Conservation (phyloP, 2,329 filamentous ascomycete genomes). For the Fusarium mundagurra region DNA sequence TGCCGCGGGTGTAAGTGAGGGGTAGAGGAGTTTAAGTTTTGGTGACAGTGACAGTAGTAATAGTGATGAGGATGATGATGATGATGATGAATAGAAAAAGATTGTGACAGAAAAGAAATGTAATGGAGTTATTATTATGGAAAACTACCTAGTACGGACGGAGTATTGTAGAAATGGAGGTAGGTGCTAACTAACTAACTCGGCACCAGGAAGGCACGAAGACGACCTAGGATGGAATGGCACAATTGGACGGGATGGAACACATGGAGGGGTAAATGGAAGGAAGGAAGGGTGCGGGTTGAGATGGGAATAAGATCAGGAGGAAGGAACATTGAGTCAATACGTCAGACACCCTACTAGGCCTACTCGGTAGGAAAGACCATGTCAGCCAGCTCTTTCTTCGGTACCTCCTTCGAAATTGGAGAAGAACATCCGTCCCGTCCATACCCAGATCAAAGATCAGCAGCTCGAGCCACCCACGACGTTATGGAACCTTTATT, state of each 20-base stretch:
- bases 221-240: neutral
- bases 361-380: too few species aligned
- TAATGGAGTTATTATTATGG: conserved; percentile 15
- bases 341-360: neutral
- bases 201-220: neutral
- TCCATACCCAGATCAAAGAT: neutral
- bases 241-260: conserved; percentile 3
- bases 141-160: conserved; percentile 4
- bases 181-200: conserved; percentile 22
- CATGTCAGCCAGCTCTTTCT: neutral
- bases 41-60: neutral
- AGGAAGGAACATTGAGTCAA: neutral
- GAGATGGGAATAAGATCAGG: neutral
- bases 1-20: neutral
- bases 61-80: neutral
- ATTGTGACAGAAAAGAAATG: conserved; percentile 16
- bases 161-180: conserved; percentile 13
- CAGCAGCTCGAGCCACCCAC: neutral
- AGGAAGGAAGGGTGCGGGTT: conserved; percentile 5
- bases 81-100: conserved; percentile 17
- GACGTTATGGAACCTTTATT: neutral
- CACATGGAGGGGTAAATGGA: conserved; percentile 25
- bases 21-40: neutral
- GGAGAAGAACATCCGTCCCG: neutral
- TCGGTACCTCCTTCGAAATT: neutral